A percentile compares a stretch with the other conserved stretches of the same genome.
phyloP scores from a whole-genome alignment of 2,329 filamentous ascomycete genomes.

The Colletotrichum sp. region DNA sequence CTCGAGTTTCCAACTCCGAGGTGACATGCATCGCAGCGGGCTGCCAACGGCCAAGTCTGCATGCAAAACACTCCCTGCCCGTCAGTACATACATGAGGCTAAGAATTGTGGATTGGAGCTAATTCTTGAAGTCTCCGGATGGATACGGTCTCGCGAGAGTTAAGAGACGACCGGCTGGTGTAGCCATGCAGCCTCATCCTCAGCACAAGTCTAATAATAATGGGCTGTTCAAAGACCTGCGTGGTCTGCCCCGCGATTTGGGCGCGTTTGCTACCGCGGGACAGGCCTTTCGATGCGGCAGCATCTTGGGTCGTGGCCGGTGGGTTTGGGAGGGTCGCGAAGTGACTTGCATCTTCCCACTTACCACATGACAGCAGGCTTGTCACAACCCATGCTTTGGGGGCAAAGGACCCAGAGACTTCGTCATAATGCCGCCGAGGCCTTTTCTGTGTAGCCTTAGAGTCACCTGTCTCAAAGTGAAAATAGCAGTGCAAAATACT shows the following conservation, averaged over 20 bases:
- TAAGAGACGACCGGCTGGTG: background rate
- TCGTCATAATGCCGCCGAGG: constrained; percentile 9
- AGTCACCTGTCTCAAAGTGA: background rate
- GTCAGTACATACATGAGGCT: background rate
- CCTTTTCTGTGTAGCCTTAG: background rate
- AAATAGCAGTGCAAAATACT: constrained; percentile 4
- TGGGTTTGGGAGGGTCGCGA: constrained; percentile 8
- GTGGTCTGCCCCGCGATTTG: constrained; percentile 14
- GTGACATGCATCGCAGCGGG: background rate
- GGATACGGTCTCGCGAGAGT: background rate
- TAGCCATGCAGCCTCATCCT: constrained; percentile 8
- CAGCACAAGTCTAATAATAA: background rate
- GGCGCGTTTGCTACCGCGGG: background rate
- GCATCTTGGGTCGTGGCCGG: background rate
- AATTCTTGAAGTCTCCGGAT: background rate
- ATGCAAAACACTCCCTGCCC: background rate
- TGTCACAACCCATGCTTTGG: background rate
- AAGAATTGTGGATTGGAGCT: background rate
- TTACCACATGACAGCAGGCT: constrained; percentile 5
- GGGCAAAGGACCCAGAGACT: background rate
- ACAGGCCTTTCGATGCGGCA: background rate
- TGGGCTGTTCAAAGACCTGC: background rate
- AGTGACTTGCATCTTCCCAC: constrained; percentile 22
- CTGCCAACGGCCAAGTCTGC: background rate
- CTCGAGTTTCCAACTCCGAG: background rate